Conservation (phyloP, 495 filamentous ascomycete species). For the Aspergillus diversus region DNA sequence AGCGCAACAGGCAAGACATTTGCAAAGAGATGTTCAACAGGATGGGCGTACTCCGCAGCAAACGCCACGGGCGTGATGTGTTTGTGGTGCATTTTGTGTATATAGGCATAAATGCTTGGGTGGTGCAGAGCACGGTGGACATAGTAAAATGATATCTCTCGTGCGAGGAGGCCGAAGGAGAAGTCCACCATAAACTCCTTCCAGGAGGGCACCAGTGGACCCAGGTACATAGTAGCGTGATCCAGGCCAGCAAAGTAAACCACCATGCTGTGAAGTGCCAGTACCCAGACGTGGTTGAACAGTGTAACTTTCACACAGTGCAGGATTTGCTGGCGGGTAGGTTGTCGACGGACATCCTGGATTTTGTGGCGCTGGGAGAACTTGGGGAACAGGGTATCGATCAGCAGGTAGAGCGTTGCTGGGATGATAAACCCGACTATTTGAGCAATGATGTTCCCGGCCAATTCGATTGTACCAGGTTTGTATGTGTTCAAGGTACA, state of each 20-base stretch:
- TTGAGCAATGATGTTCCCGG: slow-evolving; percentile 40
- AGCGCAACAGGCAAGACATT: slow-evolving; percentile 48
- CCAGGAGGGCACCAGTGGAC: not conserved
- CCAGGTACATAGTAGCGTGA: not conserved
- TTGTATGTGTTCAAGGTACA: slow-evolving; percentile 8
- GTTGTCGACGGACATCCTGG: slow-evolving; percentile 45
- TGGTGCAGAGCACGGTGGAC: slow-evolving; percentile 53
- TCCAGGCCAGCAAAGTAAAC: slow-evolving; percentile 23
- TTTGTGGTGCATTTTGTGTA: slow-evolving; percentile 56
- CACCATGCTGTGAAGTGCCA: slow-evolving; percentile 29
- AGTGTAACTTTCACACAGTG: slow-evolving; percentile 41
- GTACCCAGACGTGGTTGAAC: slow-evolving; percentile 39
- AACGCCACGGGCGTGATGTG: slow-evolving; percentile 55
- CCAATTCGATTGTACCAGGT: slow-evolving; percentile 36
- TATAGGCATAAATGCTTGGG: slow-evolving; percentile 40
- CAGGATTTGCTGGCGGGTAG: slow-evolving; percentile 39
- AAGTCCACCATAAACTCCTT: slow-evolving; percentile 30
- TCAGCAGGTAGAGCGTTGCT: slow-evolving; percentile 34
- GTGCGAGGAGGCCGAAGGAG: slow-evolving; percentile 38
- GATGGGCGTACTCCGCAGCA: slow-evolving; percentile 55
- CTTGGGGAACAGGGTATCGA: slow-evolving; percentile 39
- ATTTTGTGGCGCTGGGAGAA: slow-evolving; percentile 53
- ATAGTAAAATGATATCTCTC: slow-evolving; percentile 56
- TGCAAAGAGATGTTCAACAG: slow-evolving; percentile 50
- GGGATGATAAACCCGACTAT: slow-evolving; percentile 50